Evolutionary conservation across 179 eudicot genomes (phyloP), one percentile per base, ranked within the genome.

Genomic region (Camellia oleifera): DNA sequence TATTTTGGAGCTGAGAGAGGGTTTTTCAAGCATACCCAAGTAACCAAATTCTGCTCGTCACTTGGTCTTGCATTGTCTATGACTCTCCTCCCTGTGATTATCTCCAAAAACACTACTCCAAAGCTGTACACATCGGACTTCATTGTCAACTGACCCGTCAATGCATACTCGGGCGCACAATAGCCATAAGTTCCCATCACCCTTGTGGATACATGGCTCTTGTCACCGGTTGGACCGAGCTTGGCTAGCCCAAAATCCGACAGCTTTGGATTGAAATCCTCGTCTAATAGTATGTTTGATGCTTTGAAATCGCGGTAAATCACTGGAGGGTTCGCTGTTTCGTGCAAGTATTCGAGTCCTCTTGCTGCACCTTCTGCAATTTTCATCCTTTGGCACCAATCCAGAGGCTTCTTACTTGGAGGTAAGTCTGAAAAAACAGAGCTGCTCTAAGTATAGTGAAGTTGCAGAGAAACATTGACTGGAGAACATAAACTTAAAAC

Each of bases 11-110:
- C 46, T 26, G 50, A 26, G 2, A 26, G 40, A 54, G 1, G 10
- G 9, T 17, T 42, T 70, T 14, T 9, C n/a, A 52, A 76, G 50
- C 78, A 45, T 63, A 76, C 78, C 90, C 90, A 87, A 48, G 86
- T 70, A 10, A 87, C 88, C 14, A 87, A 65, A 79, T 87, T 87
- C 53, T 85, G 84, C 71, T 84, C 81, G 71, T 87, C 88, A 8
- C 84, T 85, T 65, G 88, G 86, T 71, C 78, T 64, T 3, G 86
- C 76, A 80, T 81, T 87, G 63, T 85, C 90, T 2, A 87, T 87
- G 60, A 86, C 90, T 85, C 86, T 85, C 81, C 90, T 81, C 44
- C 90, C 90, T 1, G 90, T 87, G 58, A 87, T 83, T 13, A 87
- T 80, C 82, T 87, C 90, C 88, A 87, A 83, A 64, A 85, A 76